Percentiles rank a stretch among this genome's conserved stretches.
phyloP scores from a whole-genome alignment of 768 basidiomycete genomes.

The Amanita brunnescens region DNA sequence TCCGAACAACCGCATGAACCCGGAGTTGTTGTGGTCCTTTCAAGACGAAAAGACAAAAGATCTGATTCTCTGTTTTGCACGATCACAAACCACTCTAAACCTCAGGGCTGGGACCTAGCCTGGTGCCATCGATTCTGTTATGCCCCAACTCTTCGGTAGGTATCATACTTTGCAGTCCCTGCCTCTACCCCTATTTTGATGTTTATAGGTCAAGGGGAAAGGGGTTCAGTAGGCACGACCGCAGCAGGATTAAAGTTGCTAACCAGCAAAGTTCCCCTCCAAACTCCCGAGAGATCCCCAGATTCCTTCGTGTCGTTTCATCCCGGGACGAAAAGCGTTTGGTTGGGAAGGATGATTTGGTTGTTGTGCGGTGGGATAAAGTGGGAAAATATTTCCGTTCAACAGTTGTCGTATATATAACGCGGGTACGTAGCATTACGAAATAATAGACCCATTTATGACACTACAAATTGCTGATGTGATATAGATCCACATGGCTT shows the following conservation, averaged over 20 bases:
- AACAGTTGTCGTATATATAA: too few relatives aligned
- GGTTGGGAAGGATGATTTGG: conserved; percentile 5
- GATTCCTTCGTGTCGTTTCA: neutral
- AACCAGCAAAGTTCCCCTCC: too few relatives aligned
- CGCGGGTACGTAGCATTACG: too few relatives aligned
- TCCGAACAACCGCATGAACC: conserved; percentile 9
- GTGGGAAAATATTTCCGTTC: conserved; percentile 7
- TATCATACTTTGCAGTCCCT: neutral
- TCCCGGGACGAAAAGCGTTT: conserved; percentile 1
- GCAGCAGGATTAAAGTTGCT: too few relatives aligned
- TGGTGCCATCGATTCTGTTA: conserved; percentile 7
- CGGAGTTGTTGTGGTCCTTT: conserved; percentile 7
- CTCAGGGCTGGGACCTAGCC: neutral
- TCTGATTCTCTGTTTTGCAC: conserved; percentile 1
- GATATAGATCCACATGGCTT: too few relatives aligned
- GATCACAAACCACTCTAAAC: neutral
- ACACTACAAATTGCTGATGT: too few relatives aligned
- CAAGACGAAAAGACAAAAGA: conserved; percentile 9
- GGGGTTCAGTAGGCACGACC: conserved; percentile 3
- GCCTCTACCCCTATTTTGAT: conserved; percentile 1
- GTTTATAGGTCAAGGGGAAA: conserved; percentile 1
- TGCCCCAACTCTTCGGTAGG: conserved; percentile 2
- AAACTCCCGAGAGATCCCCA: too few relatives aligned
- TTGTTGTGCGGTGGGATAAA: conserved; percentile 8
- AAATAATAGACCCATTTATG: too few relatives aligned